Evolutionary conservation across 495 filamentous ascomycete genomes (phyloP).

Genomic region (Baudoinia panamericana): DNA sequence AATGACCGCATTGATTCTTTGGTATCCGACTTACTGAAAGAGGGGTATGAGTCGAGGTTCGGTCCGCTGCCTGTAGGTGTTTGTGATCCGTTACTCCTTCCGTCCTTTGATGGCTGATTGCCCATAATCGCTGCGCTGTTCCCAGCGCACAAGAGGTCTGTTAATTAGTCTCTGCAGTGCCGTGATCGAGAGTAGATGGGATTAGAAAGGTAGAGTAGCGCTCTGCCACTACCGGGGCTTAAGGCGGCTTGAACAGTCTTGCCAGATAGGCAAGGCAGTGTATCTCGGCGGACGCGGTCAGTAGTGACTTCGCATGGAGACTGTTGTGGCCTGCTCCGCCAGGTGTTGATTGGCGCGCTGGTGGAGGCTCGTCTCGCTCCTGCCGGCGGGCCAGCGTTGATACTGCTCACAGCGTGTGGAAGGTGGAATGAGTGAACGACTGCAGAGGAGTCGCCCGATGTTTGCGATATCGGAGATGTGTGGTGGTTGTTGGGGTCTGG

Average conservation of each 20-base stretch:
- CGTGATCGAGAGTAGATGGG: no score
- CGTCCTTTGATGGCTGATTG: constrained; percentile 78
- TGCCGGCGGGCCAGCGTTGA: constrained; percentile 13
- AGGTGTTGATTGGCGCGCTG: constrained; percentile 4
- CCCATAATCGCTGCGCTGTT: constrained; percentile 80
- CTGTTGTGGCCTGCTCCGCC: constrained; percentile 15
- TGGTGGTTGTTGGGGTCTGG: no score
- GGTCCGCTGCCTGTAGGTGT: constrained; percentile 29
- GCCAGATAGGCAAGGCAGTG: constrained; percentile 43
- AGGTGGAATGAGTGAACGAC: no score
- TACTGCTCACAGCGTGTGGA: no score
- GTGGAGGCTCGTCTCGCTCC: constrained; percentile 9
- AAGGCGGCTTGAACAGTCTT: constrained; percentile 44
- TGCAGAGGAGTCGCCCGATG: no score
- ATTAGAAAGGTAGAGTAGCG: no score
- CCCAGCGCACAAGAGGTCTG: not conserved
- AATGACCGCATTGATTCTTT: constrained; percentile 87
- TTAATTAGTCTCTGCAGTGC: not conserved
- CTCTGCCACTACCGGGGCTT: no score
- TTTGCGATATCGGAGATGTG: no score
- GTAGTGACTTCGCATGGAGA: constrained; percentile 16
- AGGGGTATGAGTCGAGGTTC: constrained; percentile 63
- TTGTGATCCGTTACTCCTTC: constrained; percentile 31
- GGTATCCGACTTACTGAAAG: constrained; percentile 86
- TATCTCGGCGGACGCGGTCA: constrained; percentile 33